Evolutionary conservation across 106 monocot genomes (phyloP), one percentile per base, ranked within the genome.

Genomic region (Dendrobium nobile): DNA sequence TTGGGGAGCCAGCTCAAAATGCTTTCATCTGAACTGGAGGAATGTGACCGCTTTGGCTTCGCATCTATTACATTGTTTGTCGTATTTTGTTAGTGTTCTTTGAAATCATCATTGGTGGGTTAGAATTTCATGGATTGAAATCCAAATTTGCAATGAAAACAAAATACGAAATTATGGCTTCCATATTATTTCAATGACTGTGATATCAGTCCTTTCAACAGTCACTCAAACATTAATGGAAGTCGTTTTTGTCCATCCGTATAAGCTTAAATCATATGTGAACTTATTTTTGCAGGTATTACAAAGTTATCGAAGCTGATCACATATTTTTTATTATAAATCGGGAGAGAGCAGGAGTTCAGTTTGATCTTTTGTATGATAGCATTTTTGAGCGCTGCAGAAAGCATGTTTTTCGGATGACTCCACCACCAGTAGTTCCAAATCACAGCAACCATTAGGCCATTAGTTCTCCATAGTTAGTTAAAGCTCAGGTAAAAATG

Each of bases 231-330:
- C 45, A 6, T 7, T 13, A 51, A 13, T 51, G 51, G 16, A 51
- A 13, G 51, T 51, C 13, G 15, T 51, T 51, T 13, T 16, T 51
- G 51, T 15, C 13, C 13, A 51, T 51, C 15, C 13, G 15, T 15
- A 13, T 51, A 51, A 51, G 3, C 51, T 51, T 51, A 51, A 51
- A 15, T 3, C 1, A 51, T 37, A 33, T 37, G 15, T 28, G 67
- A 67, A 40, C n/a, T 42, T 58, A 22, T 45, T 73, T 47, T 72
- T 84, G 47, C 86, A 95, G 95, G 95, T 95, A 95, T 74, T 92
- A 95, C 86, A 92, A 95, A 86, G 91, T 95, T 48, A 54, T 95
- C 37, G 95, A 95, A 88, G 95, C 90, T 10, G 95, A 95, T 85
- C 95, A 95, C 84, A 90, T 95, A 18, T 75, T 86, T 77, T 95